phyloP scores from a whole-genome alignment of 805 yeast genomes.

The Cephaloascus albidus region DNA sequence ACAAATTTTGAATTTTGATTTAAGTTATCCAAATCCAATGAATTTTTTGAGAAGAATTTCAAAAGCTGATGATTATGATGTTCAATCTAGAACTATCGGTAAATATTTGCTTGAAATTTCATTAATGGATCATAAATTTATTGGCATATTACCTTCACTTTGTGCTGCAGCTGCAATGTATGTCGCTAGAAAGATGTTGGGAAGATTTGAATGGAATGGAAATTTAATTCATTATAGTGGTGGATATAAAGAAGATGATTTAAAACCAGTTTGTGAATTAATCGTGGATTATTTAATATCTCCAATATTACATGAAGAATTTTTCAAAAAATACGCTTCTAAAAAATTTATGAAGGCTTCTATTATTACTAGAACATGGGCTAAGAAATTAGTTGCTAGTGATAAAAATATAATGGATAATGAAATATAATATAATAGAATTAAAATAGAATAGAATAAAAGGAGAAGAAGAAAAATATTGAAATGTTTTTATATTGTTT shows the following conservation, averaged over 20 bases:
- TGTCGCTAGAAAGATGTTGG: slow-evolving; percentile 65
- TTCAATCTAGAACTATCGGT: slow-evolving; percentile 74
- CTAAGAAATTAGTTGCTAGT: slow-evolving; percentile 45
- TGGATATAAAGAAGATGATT: slow-evolving; percentile 67
- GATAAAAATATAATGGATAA: slow-evolving; percentile 23
- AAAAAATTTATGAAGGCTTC: slow-evolving; percentile 83
- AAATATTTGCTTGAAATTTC: slow-evolving; percentile 77
- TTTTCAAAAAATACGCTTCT: slow-evolving; percentile 87
- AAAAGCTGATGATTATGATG: slow-evolving; percentile 85
- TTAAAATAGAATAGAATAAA: too few species aligned
- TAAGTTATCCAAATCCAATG: slow-evolving; percentile 84
- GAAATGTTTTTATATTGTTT: too few species aligned
- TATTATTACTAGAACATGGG: slow-evolving; percentile 76
- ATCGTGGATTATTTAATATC: slow-evolving; percentile 68
- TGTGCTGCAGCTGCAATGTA: slow-evolving; percentile 87
- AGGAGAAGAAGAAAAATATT: too few species aligned
- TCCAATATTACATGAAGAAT: slow-evolving; percentile 86
- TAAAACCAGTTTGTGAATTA: slow-evolving; percentile 64
- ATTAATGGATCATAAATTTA: slow-evolving; percentile 65
- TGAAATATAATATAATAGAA: slow-evolving; percentile 7
- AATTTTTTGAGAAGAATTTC: slow-evolving; percentile 82
- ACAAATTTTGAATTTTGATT: slow-evolving; percentile 60
- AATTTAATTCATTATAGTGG: slow-evolving; percentile 89
- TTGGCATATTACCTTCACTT: slow-evolving; percentile 65
- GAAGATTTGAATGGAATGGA: slow-evolving; percentile 67